Base-by-base conservation (phyloP, 2,329 filamentous ascomycete species). In the Amauroascus niger region DNA sequence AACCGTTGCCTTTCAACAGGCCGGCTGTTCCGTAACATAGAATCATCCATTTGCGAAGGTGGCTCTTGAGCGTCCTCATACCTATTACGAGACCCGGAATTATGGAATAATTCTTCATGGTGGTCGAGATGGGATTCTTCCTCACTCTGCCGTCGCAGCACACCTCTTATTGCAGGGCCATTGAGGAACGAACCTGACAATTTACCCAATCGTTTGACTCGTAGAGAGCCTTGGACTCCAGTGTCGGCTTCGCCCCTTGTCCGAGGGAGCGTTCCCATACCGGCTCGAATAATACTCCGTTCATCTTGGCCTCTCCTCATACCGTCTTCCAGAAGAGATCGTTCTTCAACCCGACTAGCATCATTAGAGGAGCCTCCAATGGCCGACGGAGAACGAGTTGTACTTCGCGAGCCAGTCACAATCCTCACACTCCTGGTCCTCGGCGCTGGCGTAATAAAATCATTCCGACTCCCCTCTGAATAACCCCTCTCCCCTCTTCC, bases 101-200 rank as follows among this genome's bases (percentile, higher is more conserved):
- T 18, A 16, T 43, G 28, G 11, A 22, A 37, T 1, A 26, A 39
- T 7, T 54, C 65, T 32, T 59, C 63, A 48, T 61, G 68, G 60
- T 40, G 60, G 56, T 57, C 60, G 52, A 59, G 65, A 58, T 66
- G 73, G 55, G 67, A 79, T 37, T 85, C 82, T 58, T 87, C 84
- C 58, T 86, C 83, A 61, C 83, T 86, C 62, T 77, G 74, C 49
- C 74, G 73, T 61, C 70, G 71, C 59, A 74, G 77, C 57, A 86
- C 79, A 24, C 87, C 88, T 60, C 88, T 78, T 52, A 88, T 80
- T 18, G 88, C 86, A 26, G 88, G 88, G 0, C 86, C 87, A 60
- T 86, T 88, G 20, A 93, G 73, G 60, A 91, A 90, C 56, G 81
- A 85, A 1, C 87, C 88, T 1, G 84, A 80, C 6, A 85, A 76